Evolutionary conservation across 805 yeast genomes (phyloP).

Genomic region (Yarrowia deformans): DNA sequence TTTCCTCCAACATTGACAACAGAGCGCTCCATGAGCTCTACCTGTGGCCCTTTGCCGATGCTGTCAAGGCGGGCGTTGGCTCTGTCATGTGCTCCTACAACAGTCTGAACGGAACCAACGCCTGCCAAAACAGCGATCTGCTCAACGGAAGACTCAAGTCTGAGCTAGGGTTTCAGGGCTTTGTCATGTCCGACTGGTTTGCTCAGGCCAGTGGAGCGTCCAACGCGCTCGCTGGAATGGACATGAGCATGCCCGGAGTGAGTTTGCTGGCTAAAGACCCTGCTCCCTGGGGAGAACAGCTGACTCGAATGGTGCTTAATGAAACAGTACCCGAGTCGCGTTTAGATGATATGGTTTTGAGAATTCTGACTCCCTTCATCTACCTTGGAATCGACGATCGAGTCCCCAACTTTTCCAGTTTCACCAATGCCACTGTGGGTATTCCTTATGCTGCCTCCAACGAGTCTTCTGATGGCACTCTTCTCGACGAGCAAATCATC

Average conservation of each 20-base stretch:
- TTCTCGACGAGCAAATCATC: conserved; percentile 52
- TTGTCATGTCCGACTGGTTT: conserved; percentile 70
- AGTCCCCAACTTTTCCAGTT: conserved; percentile 63
- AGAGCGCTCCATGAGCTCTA: conserved; percentile 67
- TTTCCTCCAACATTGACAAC: conserved; percentile 65
- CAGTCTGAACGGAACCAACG: conserved; percentile 61
- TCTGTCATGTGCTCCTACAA: conserved; percentile 69
- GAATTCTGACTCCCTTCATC: conserved; percentile 61
- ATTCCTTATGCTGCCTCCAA: conserved; percentile 49
- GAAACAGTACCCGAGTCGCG: conserved; percentile 61
- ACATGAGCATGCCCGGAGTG: conserved; percentile 68
- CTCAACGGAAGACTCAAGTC: conserved; percentile 63
- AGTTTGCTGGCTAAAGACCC: conserved; percentile 46
- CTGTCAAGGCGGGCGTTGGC: conserved; percentile 65
- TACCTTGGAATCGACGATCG: conserved; percentile 46
- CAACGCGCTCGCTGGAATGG: conserved; percentile 65
- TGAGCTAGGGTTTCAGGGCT: conserved; percentile 71
- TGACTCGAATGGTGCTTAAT: conserved; percentile 63
- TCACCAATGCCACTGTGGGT: conserved; percentile 62
- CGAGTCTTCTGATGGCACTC: conserved; percentile 39
- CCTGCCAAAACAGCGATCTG: conserved; percentile 66
- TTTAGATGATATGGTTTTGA: conserved; percentile 66
- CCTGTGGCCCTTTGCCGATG: conserved; percentile 73
- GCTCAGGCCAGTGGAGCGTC: conserved; percentile 64
- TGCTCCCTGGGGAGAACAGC: conserved; percentile 61